A percentile compares a stretch with the other conserved stretches of the same genome.
phyloP scores from a whole-genome alignment of 352 stramenopile genomes.

The Paralagenidium karlingii region DNA sequence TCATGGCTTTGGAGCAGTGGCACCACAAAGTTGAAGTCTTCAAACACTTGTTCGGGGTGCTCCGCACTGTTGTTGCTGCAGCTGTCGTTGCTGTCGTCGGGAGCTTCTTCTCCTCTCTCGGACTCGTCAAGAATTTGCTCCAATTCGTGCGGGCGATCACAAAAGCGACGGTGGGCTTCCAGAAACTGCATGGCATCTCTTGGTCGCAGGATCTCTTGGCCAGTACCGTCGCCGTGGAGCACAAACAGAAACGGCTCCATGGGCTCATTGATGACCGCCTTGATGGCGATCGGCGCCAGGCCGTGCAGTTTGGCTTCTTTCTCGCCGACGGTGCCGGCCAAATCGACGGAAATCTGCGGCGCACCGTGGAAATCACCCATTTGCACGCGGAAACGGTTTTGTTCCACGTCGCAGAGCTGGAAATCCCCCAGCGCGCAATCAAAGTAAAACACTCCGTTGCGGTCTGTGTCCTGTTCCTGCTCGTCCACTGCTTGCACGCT shows the following conservation, averaged over 20 bases:
- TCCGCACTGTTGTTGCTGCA: constrained; percentile 1
- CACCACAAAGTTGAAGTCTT: not conserved
- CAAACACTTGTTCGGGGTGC: not conserved
- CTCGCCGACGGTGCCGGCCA: constrained; percentile 47
- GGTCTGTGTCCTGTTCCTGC: constrained; percentile 37
- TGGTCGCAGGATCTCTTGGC: constrained; percentile 36
- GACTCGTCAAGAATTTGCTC: too few relatives aligned
- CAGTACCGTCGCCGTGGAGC: constrained; percentile 62
- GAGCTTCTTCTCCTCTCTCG: too few relatives aligned
- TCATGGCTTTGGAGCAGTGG: not conserved
- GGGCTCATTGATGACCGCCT: constrained; percentile 58
- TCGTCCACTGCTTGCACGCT: constrained; percentile 2
- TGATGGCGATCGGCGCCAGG: constrained; percentile 30
- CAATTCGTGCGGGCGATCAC: too few relatives aligned
- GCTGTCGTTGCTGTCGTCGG: too few relatives aligned
- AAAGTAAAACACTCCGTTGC: constrained; percentile 68
- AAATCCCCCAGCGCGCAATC: constrained; percentile 35
- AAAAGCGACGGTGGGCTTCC: too few relatives aligned
- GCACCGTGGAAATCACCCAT: constrained; percentile 12
- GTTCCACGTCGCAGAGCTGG: constrained; percentile 49
- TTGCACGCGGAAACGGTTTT: constrained; percentile 48
- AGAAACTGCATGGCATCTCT: constrained; percentile 25
- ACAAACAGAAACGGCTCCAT: constrained; percentile 63
- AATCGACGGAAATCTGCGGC: constrained; percentile 21
- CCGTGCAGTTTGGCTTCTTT: constrained; percentile 29